Base-by-base conservation (phyloP, 768 basidiomycete species). In the Tricholoma matsutake region DNA sequence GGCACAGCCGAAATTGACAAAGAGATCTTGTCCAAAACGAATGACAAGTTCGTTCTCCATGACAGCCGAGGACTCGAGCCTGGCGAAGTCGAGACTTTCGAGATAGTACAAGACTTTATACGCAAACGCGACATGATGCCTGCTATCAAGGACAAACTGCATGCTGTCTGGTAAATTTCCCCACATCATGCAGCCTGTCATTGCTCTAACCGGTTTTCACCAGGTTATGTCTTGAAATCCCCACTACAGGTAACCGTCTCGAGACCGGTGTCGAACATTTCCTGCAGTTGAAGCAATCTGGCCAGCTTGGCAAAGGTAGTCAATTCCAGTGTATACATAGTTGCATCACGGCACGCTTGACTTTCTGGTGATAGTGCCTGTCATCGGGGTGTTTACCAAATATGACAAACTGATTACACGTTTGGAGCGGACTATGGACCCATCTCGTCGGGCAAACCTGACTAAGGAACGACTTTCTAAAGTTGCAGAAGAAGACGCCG, bases 11-110 rank as follows among this genome's bases (percentile, higher is more conserved):
- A 73, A 25, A 74, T 75, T 31, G 22, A 73, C 35, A 49, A 47
- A 6, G 74, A 73, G 53, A 66, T 75, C 28, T 59, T 61, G 8
- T 69, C 69, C 6, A 52, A 65, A 37, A 62, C 65, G 2, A 75
- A 75, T 52, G 54, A 62, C 14, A 67, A 61, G 34, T 73, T 75
- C 54, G 63, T 75, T 1, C 61, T 75, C 1, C 74, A 75, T 54
- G 73, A 74, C 29, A 70, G 68, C 16, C 59, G 64, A 58, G 74
- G 74, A 3, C 74, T 72, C 52, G 43, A 45, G 22, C 43, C 43
- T 3, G 43, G 43, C 2, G 43, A 45, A 45, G 20, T 45, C 43
- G 20, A 45, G 18, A 45, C 43, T 22, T 10, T 45, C 20, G 43
- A 20, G 6, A 45, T 20, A 1, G 43, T 45, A 22, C 20, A 20